Evolutionary conservation across 176 grass and related monocot genomes (phyloP).

Genomic region (Triticum dicoccoides): DNA sequence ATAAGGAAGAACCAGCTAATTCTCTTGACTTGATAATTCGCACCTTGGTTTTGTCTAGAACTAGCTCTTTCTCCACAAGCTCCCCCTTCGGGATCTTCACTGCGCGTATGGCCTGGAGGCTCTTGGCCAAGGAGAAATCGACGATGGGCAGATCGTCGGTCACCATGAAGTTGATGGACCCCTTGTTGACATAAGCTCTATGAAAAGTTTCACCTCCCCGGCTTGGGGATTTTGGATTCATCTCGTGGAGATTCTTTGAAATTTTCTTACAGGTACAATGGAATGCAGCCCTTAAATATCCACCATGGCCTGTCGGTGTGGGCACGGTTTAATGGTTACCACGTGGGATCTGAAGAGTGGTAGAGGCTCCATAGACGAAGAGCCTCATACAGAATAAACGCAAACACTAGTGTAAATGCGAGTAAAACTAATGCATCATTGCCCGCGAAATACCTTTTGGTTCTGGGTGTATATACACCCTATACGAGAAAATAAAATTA

Average conservation of each 20-base stretch:
- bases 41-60: not conserved
- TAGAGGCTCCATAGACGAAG: no score
- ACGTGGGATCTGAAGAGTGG: not conserved
- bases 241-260: not conserved
- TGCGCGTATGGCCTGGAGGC: not conserved
- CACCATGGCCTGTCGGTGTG: not conserved
- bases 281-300: not conserved
- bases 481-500: no score
- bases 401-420: no score
- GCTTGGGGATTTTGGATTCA: not conserved
- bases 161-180: not conserved
- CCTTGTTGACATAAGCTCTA: no score
- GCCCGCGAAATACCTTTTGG: no score
- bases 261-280: no score
- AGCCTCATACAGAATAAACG: not conserved
- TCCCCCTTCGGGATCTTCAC: not conserved
- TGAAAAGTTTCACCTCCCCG: not conserved
- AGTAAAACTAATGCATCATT: no score
- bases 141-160: not conserved
- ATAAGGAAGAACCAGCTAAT: not conserved
- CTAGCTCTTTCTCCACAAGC: constrained; percentile 13
- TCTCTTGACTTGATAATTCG: not conserved
- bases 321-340: not conserved
- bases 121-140: not conserved
- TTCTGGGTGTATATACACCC: no score